Conservation (phyloP, 139 green algal genomes). For the Chloropicon primus region DNA sequence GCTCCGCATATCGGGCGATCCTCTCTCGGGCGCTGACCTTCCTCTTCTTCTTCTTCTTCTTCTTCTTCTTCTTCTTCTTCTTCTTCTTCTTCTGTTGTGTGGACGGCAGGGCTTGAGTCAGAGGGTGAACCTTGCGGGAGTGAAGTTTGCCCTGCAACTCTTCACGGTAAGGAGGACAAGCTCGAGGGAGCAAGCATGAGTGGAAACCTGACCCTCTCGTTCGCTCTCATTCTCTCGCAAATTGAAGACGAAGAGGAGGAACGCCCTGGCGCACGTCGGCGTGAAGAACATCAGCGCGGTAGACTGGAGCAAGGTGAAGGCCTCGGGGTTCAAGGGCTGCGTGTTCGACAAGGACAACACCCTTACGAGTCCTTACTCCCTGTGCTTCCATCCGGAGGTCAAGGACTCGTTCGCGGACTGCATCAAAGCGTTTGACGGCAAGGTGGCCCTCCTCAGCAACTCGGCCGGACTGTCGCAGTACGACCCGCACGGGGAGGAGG, state of each 20-base stretch:
- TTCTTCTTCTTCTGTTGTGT: too few relatives aligned
- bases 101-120: neutral
- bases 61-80: too few relatives aligned
- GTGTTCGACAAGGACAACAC: conserved; percentile 98
- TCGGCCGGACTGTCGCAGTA: conserved; percentile 80
- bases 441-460: conserved; percentile 75
- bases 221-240: too few relatives aligned
- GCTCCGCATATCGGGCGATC: too few relatives aligned
- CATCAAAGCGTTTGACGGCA: conserved; percentile 34
- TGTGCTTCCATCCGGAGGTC: conserved; percentile 24
- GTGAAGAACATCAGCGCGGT: neutral
- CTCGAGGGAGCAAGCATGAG: too few relatives aligned
- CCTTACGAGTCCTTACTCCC: conserved; percentile 60
- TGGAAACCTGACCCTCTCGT: too few relatives aligned
- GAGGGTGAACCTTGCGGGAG: neutral
- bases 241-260: neutral
- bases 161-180: too few relatives aligned
- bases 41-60: too few relatives aligned
- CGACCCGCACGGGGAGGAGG: conserved; percentile 68
- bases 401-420: conserved; percentile 20
- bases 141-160: neutral
- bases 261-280: neutral
- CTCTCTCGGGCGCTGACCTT: too few relatives aligned
- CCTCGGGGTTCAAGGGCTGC: conserved; percentile 5
- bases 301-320: conserved; percentile 8